Evolutionary conservation across 2,329 filamentous ascomycete genomes (phyloP).

Genomic region (Sarocladium strictum): DNA sequence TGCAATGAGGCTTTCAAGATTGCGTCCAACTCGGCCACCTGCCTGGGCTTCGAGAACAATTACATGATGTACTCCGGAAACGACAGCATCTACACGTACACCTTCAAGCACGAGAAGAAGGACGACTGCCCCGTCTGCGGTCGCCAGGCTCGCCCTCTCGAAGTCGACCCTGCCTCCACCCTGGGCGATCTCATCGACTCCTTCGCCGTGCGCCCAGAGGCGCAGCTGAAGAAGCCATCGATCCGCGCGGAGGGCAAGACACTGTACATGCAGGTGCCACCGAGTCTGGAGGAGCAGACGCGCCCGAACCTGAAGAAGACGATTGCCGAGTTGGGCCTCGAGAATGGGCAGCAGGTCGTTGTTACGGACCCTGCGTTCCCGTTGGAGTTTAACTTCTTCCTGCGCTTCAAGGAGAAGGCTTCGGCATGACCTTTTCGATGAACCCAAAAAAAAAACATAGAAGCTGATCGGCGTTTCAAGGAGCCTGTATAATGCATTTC

Average conservation of each 20-base stretch:
- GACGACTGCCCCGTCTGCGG: conserved; percentile 93
- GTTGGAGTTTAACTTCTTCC: conserved; percentile 56
- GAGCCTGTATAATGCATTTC: background rate
- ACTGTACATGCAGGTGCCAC: conserved; percentile 83
- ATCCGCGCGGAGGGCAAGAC: conserved; percentile 74
- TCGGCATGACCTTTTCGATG: background rate
- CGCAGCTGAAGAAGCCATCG: conserved; percentile 90
- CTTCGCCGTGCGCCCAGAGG: conserved; percentile 75
- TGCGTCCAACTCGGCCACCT: conserved; percentile 73
- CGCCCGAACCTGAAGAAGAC: conserved; percentile 75
- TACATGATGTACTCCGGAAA: conserved; percentile 99
- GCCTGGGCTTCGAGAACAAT: conserved; percentile 71
- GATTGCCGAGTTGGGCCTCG: conserved; percentile 64
- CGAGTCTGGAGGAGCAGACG: conserved; percentile 77
- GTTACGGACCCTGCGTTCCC: conserved; percentile 88
- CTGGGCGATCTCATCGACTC: conserved; percentile 81
- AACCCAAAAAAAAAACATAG: background rate
- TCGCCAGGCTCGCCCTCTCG: conserved; percentile 68
- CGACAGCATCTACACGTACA: conserved; percentile 94
- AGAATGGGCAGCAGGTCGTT: conserved; percentile 80
- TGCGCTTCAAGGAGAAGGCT: conserved; percentile 37
- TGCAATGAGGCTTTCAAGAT: conserved; percentile 98
- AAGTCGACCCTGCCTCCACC: conserved; percentile 64
- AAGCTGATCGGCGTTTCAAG: background rate
- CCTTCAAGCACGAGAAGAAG: conserved; percentile 91